These are phyloP conservation scores for Pseudocercospora fijiensis DNA, from an alignment of 2,329 filamentous ascomycete genomes.

Conservation along the genomic window DNA sequence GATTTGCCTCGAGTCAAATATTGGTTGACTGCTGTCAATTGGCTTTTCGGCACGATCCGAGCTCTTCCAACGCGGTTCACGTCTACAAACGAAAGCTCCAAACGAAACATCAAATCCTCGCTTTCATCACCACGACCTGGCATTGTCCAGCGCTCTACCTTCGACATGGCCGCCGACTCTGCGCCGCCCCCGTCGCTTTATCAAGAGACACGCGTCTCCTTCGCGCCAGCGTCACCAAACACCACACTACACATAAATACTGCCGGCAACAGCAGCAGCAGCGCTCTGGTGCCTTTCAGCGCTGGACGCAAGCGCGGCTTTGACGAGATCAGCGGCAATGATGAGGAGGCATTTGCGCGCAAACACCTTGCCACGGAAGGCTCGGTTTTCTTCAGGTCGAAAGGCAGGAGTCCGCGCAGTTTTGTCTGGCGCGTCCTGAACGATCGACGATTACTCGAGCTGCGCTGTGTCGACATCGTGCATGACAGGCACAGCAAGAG, in stretches of 20 bases:
- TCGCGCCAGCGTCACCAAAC: constrained; percentile 42
- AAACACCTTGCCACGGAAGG: constrained; percentile 74
- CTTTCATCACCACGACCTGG: background rate
- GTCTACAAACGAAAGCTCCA: constrained; percentile 4
- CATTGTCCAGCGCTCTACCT: background rate
- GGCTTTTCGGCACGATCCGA: background rate
- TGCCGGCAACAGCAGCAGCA: constrained; percentile 59
- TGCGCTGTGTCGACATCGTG: constrained; percentile 78
- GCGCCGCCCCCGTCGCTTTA: constrained; percentile 28
- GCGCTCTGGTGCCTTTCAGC: constrained; percentile 39
- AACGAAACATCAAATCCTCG: background rate
- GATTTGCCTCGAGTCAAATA: background rate
- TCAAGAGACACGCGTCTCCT: constrained; percentile 32
- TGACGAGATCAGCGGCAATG: constrained; percentile 51
- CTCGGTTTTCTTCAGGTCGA: constrained; percentile 79
- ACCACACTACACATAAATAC: constrained; percentile 65
- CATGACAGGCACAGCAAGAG: constrained; percentile 49
- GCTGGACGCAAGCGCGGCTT: constrained; percentile 38
- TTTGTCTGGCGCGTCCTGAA: constrained; percentile 91
- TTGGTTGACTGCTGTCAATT: background rate
- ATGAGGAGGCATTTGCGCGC: constrained; percentile 71
- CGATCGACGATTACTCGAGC: constrained; percentile 73
- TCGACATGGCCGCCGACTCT: constrained; percentile 7
- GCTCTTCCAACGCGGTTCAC: background rate
- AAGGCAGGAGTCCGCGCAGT: constrained; percentile 72